Percentiles rank a stretch among this genome's conserved stretches.
These are phyloP conservation scores for Hypoxylon lenormandii DNA, from an alignment of 495 filamentous ascomycete species.

Conservation along the genomic window DNA sequence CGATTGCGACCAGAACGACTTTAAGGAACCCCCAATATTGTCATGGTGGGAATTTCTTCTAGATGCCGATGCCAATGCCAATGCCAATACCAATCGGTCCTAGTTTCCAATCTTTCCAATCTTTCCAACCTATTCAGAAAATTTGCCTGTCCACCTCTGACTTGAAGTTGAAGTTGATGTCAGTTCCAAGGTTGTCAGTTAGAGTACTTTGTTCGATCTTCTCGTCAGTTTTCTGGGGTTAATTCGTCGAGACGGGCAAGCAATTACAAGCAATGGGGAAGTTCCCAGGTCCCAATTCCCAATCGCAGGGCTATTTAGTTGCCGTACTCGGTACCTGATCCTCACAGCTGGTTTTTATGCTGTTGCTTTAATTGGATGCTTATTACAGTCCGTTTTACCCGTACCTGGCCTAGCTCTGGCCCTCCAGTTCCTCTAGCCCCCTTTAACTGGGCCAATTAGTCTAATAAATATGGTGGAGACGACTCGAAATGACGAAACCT, in stretches of 20 bases:
- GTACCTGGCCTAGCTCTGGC: slow-evolving; percentile 21
- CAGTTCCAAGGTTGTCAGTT: too few relatives aligned
- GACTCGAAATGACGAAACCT: slow-evolving; percentile 44
- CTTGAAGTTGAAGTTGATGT: too few relatives aligned
- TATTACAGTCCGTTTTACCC: slow-evolving; percentile 21
- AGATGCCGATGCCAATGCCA: slow-evolving; percentile 5
- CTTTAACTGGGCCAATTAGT: too few relatives aligned
- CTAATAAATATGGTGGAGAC: slow-evolving; percentile 26
- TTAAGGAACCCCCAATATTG: slow-evolving; percentile 16
- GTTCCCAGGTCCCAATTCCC: too few relatives aligned
- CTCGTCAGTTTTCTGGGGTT: too few relatives aligned
- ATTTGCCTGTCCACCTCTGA: neutral
- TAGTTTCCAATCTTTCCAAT: neutral
- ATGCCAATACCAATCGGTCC: neutral
- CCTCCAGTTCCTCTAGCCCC: neutral
- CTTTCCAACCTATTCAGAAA: slow-evolving; percentile 15
- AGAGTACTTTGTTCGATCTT: too few relatives aligned
- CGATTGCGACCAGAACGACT: slow-evolving; percentile 12
- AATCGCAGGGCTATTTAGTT: too few relatives aligned
- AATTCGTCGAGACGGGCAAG: too few relatives aligned
- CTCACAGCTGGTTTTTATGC: slow-evolving; percentile 6
- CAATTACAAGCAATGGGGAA: too few relatives aligned
- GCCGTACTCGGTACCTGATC: slow-evolving; percentile 16
- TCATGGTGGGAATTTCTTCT: slow-evolving; percentile 18
- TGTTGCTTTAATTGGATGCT: slow-evolving; percentile 32